A percentile compares a stretch with the other conserved stretches of the same genome.
Conservation (phyloP, 2,329 filamentous ascomycete genomes). For the Fonsecaea monophora region DNA sequence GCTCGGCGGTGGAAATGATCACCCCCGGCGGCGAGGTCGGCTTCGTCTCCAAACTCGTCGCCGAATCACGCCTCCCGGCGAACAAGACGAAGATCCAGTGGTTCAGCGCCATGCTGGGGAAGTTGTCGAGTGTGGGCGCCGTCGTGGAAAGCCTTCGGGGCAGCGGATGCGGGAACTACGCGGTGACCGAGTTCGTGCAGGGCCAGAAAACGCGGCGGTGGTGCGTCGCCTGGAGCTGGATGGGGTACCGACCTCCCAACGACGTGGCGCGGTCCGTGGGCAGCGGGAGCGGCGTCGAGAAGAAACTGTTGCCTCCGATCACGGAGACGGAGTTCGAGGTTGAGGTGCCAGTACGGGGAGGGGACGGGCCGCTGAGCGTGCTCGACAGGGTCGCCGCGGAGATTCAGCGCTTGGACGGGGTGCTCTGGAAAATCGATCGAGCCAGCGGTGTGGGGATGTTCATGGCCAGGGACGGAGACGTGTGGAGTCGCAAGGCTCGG, state of each 20-base stretch:
- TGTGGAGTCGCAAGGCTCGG: conserved; percentile 79
- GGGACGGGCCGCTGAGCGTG: conserved; percentile 1
- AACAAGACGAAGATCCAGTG: conserved; percentile 67
- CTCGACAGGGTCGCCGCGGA: conserved; percentile 54
- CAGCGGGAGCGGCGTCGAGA: conserved; percentile 49
- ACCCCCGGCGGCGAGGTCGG: conserved; percentile 76
- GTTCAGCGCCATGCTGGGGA: conserved; percentile 93
- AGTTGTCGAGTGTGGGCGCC: conserved; percentile 67
- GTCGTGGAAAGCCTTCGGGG: conserved; percentile 66
- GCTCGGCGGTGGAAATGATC: conserved; percentile 84
- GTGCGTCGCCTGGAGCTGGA: conserved; percentile 89
- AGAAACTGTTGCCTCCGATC: conserved; percentile 60
- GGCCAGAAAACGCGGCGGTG: conserved; percentile 81
- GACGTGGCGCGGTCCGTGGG: conserved; percentile 50
- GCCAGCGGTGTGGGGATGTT: conserved; percentile 64
- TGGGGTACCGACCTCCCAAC: conserved; percentile 67
- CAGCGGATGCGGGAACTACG: conserved; percentile 74
- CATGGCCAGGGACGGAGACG: conserved; percentile 67
- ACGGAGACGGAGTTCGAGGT: conserved; percentile 56
- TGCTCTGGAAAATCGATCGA: conserved; percentile 71
- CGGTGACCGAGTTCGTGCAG: conserved; percentile 79
- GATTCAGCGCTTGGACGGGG: conserved; percentile 60
- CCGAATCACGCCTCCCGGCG: conserved; percentile 54
- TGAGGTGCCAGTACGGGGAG: conserved; percentile 43
- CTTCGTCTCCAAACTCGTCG: conserved; percentile 74